Conservation (phyloP, 2,329 filamentous ascomycete genomes). For the Colletotrichum shisoi region DNA sequence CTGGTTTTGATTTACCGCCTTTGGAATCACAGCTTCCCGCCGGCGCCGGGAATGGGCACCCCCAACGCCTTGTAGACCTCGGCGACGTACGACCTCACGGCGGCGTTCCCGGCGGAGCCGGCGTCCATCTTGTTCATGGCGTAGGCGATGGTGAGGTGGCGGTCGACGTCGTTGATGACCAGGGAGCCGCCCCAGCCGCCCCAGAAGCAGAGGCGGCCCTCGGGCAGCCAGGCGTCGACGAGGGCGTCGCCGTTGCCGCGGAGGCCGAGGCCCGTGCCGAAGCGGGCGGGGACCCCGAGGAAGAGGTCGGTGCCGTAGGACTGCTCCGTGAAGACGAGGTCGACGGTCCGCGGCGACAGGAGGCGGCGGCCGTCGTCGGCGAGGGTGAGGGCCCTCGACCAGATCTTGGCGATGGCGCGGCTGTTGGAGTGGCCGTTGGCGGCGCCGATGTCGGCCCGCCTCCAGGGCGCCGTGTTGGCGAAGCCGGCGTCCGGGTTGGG, state of each 20-base stretch:
- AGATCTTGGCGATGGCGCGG: constrained; percentile 51
- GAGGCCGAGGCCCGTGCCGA: constrained; percentile 55
- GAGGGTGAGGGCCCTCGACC: constrained; percentile 45
- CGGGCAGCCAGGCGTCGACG: constrained; percentile 45
- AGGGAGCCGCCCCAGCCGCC: constrained; percentile 57
- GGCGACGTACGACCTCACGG: constrained; percentile 19
- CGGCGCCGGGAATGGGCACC: neutral
- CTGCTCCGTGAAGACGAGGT: constrained; percentile 57
- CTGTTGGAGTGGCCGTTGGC: constrained; percentile 58
- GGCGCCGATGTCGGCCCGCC: constrained; percentile 52
- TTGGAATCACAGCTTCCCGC: neutral
- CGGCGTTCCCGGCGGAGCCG: constrained; percentile 8
- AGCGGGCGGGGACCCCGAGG: constrained; percentile 47
- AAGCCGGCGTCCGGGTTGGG: constrained; percentile 40
- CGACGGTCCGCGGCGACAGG: constrained; percentile 53
- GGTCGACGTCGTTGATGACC: constrained; percentile 54
- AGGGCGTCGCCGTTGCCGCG: constrained; percentile 43
- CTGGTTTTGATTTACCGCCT: too few relatives aligned
- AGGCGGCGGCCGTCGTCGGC: constrained; percentile 43
- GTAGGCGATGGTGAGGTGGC: constrained; percentile 54
- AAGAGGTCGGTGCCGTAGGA: constrained; percentile 52
- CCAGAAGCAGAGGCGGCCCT: constrained; percentile 52
- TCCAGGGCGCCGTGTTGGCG: constrained; percentile 47
- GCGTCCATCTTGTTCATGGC: constrained; percentile 56
- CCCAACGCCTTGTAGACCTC: constrained; percentile 31